Percentiles rank a stretch among this genome's conserved stretches.
phyloP scores from a whole-genome alignment of 2,329 filamentous ascomycete genomes.

The Falciphora oryzae region DNA sequence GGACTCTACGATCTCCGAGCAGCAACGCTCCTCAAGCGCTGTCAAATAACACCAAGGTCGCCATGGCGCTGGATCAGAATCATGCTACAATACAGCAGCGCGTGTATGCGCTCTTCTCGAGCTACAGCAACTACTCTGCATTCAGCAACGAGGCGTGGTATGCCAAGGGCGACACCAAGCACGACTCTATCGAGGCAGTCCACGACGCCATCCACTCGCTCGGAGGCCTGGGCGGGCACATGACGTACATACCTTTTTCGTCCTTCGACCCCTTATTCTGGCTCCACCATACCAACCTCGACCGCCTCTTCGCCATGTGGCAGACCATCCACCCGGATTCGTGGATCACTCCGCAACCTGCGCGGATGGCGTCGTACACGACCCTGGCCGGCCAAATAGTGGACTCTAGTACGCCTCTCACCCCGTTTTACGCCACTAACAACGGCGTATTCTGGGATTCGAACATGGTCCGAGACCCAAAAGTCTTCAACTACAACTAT shows the following conservation, averaged over 20 bases:
- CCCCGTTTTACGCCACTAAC: conserved; percentile 58
- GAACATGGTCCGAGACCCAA: conserved; percentile 50
- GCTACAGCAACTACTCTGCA: conserved; percentile 59
- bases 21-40: conserved; percentile 32
- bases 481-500: conserved; percentile 69
- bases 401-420: conserved; percentile 51
- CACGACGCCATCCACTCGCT: conserved; percentile 59
- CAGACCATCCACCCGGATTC: conserved; percentile 64
- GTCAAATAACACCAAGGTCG: conserved; percentile 56
- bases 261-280: conserved; percentile 77
- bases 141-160: conserved; percentile 66
- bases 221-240: conserved; percentile 58
- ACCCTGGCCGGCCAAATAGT: conserved; percentile 47
- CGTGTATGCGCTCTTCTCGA: conserved; percentile 61
- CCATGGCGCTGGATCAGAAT: conserved; percentile 44
- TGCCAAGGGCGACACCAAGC: conserved; percentile 37
- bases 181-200: conserved; percentile 60
- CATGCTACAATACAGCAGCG: conserved; percentile 53
- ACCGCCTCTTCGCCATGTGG: conserved; percentile 72
- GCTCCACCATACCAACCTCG: conserved; percentile 70
- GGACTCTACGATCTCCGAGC: conserved; percentile 53
- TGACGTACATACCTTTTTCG: conserved; percentile 65
- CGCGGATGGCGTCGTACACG: conserved; percentile 55
- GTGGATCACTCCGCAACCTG: conserved; percentile 55
- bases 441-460: conserved; percentile 64